Conservation (phyloP, 306 rosid genomes). For the Chamaecrista fasciculata region DNA sequence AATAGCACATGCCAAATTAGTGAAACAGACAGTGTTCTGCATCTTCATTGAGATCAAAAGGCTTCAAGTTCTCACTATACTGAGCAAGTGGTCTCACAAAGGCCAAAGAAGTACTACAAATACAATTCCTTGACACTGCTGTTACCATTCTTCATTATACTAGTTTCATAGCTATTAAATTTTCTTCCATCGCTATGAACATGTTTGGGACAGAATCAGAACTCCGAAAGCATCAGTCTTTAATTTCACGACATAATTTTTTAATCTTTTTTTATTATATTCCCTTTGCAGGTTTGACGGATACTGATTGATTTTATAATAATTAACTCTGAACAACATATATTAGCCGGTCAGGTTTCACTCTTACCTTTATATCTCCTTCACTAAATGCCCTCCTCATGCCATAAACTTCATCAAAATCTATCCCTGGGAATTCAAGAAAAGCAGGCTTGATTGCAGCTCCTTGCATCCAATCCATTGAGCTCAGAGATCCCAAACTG, state of each 20-base stretch:
- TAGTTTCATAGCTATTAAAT: neutral
- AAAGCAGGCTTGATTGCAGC: slow-evolving; percentile 55
- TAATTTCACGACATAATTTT: neutral
- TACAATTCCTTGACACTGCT: neutral
- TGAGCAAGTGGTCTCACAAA: neutral
- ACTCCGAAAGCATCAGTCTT: neutral
- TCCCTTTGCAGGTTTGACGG: slow-evolving; percentile 6
- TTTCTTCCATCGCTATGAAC: slow-evolving; percentile 3
- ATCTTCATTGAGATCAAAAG: slow-evolving; percentile 1
- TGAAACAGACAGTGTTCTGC: neutral
- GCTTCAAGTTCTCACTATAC: neutral
- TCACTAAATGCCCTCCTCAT: slow-evolving; percentile 90
- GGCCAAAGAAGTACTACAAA: neutral
- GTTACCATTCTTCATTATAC: neutral
- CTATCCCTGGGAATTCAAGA: slow-evolving; percentile 64
- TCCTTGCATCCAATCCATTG: slow-evolving; percentile 81
- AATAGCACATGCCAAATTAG: neutral
- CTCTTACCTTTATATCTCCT: slow-evolving; percentile 90
- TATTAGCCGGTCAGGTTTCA: slow-evolving; percentile 1
- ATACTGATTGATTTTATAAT: slow-evolving; percentile 11
- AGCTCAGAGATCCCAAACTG: slow-evolving; percentile 68
- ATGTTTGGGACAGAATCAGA: slow-evolving; percentile 12
- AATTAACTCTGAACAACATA: neutral
- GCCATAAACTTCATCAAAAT: slow-evolving; percentile 64
- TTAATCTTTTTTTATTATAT: neutral